Conservation (phyloP, 495 filamentous ascomycete species). For the Aspergillus carlsbadensis region DNA sequence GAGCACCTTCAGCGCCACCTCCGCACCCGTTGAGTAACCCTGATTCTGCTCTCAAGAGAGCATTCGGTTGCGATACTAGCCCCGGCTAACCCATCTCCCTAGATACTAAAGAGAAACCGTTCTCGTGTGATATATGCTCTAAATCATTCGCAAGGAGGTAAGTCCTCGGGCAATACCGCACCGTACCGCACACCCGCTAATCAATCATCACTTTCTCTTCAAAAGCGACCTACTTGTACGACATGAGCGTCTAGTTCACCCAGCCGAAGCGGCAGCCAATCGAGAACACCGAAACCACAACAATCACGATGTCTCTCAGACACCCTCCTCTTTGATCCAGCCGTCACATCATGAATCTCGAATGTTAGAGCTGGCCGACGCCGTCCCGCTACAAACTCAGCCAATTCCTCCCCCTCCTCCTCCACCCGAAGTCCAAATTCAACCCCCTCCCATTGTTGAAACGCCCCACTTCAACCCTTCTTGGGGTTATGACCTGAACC, state of each 20-base stretch:
- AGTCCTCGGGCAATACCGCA: slow-evolving; percentile 7
- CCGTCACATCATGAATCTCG: slow-evolving; percentile 45
- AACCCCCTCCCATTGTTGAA: slow-evolving; percentile 44
- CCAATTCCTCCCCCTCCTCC: slow-evolving; percentile 32
- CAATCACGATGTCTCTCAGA: slow-evolving; percentile 35
- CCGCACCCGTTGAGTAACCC: slow-evolving; percentile 53
- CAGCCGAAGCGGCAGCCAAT: slow-evolving; percentile 53
- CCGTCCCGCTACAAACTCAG: slow-evolving; percentile 43
- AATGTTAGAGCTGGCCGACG: slow-evolving; percentile 49
- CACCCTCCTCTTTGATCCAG: slow-evolving; percentile 39
- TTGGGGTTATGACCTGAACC: slow-evolving; percentile 51
- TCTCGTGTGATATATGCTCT: slow-evolving; percentile 52
- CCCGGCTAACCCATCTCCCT: slow-evolving; percentile 28
- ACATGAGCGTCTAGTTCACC: slow-evolving; percentile 72
- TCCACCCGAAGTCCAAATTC: slow-evolving; percentile 40
- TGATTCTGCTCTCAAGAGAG: slow-evolving; percentile 18
- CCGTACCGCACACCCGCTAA: slow-evolving; percentile 26
- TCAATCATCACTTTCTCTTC: not conserved
- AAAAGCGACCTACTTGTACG: slow-evolving; percentile 66
- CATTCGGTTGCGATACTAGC: not conserved
- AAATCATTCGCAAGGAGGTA: slow-evolving; percentile 53
- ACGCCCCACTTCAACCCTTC: slow-evolving; percentile 50
- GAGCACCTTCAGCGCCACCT: slow-evolving; percentile 56
- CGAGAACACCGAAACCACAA: slow-evolving; percentile 41
- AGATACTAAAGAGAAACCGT: slow-evolving; percentile 58